Conservation (phyloP, 1,139 yeast genomes). For the Debaryomycetaceae sp. region DNA sequence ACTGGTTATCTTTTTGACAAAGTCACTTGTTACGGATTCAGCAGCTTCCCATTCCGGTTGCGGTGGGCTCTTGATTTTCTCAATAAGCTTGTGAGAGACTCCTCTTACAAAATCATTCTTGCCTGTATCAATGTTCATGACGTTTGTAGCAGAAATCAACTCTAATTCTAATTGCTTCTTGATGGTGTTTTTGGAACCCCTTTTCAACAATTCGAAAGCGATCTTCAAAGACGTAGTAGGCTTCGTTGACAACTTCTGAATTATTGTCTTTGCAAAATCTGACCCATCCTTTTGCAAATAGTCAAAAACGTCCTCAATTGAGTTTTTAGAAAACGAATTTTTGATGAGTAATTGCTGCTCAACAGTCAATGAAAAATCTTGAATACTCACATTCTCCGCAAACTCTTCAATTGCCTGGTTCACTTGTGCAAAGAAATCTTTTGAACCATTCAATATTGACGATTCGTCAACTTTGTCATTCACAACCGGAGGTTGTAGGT, state of each 20-base stretch:
- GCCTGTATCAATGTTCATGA: conserved; percentile 57
- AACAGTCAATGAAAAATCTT: conserved; percentile 56
- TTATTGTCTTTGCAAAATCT: conserved; percentile 63
- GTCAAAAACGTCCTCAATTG: conserved; percentile 60
- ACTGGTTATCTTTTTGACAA: conserved; percentile 17
- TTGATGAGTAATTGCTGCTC: conserved; percentile 65
- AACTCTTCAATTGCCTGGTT: conserved; percentile 77
- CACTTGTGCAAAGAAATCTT: conserved; percentile 55
- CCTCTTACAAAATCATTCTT: conserved; percentile 69
- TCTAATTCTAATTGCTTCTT: conserved; percentile 70
- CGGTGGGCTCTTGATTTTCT: conserved; percentile 53
- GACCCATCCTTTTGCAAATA: conserved; percentile 55
- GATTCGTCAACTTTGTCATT: conserved; percentile 24
- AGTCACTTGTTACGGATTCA: conserved; percentile 16
- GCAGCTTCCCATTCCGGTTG: conserved; percentile 49
- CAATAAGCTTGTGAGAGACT: conserved; percentile 66
- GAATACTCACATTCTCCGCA: conserved; percentile 55
- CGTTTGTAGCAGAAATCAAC: conserved; percentile 71
- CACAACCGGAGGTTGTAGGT: conserved; percentile 43
- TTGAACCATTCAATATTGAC: conserved; percentile 23
- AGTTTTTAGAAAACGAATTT: conserved; percentile 54
- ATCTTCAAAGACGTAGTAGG: conserved; percentile 81
- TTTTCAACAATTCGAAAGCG: conserved; percentile 65
- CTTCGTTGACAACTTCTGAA: conserved; percentile 52
- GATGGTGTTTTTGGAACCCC: conserved; percentile 58